Evolutionary conservation across 306 rosid species (phyloP).

Genomic region (Sindora glabra): DNA sequence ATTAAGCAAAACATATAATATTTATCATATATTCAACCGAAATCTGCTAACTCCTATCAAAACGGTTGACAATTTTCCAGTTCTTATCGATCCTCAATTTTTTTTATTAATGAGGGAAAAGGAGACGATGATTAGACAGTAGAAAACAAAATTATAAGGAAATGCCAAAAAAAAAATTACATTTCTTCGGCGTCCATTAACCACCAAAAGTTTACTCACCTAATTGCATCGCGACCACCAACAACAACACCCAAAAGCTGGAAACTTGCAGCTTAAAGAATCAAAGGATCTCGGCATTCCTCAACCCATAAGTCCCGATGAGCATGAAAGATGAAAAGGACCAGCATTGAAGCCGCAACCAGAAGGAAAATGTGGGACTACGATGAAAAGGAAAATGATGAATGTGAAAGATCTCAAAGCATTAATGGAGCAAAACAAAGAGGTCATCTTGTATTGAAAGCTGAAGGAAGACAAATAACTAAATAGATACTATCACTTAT

Average conservation of each 20-base stretch:
- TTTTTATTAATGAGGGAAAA: neutral
- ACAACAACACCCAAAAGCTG: conserved; percentile 16
- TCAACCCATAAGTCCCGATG: conserved; percentile 28
- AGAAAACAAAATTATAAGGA: neutral
- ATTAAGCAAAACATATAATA: neutral
- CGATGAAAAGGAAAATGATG: conserved; percentile 7
- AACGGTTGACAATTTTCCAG: too few relatives aligned
- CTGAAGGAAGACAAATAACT: conserved; percentile 14
- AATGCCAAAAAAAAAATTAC: too few relatives aligned
- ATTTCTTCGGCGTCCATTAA: too few relatives aligned
- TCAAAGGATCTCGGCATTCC: conserved; percentile 27
- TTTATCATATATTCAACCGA: too few relatives aligned
- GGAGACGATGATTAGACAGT: neutral
- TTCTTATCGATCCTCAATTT: too few relatives aligned
- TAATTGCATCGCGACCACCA: conserved; percentile 40
- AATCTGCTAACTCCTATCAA: too few relatives aligned
- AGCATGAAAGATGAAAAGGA: conserved; percentile 16
- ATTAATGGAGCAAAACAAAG: conserved; percentile 4
- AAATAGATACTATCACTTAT: too few relatives aligned
- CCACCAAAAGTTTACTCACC: conserved; percentile 23
- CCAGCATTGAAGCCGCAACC: conserved; percentile 21
- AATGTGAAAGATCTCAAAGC: conserved; percentile 34
- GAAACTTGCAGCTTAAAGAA: conserved; percentile 16
- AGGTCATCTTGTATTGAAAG: conserved; percentile 16
- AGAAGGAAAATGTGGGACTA: conserved; percentile 17